Evolutionary conservation across 169 alveolate genomes (phyloP).

Genomic region (Neospora caninum): DNA sequence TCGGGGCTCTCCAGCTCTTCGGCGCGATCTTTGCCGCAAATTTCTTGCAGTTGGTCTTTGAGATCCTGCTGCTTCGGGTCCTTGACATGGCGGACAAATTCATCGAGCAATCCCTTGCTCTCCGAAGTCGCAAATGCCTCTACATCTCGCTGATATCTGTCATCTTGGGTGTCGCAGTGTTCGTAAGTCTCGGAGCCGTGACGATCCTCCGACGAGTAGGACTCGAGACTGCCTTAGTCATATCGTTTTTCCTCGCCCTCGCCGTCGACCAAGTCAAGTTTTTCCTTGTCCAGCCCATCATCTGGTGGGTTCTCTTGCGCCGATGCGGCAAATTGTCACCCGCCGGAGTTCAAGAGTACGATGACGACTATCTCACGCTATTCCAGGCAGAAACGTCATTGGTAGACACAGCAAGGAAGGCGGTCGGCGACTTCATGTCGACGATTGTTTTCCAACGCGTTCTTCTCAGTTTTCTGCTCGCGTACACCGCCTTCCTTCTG

Average conservation of each 20-base stretch:
- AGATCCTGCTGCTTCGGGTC: conserved; percentile 68
- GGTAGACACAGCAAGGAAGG: background rate
- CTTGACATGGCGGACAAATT: conserved; percentile 41
- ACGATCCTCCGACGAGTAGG: background rate
- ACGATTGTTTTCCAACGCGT: background rate
- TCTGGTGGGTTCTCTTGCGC: conserved; percentile 73
- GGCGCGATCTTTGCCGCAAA: conserved; percentile 67
- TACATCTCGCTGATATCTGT: background rate
- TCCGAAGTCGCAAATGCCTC: conserved; percentile 25
- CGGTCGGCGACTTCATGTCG: background rate
- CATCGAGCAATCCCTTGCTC: background rate
- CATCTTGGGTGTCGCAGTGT: background rate
- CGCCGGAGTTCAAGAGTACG: conserved; percentile 66
- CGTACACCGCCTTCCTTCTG: background rate
- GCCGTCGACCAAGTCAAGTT: background rate
- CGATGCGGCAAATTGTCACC: conserved; percentile 72
- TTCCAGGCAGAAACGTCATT: conserved; percentile 9
- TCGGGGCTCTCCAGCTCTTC: conserved; percentile 52
- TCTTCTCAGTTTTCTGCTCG: background rate
- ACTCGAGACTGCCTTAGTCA: background rate
- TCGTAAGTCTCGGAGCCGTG: background rate
- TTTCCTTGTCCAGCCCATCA: conserved; percentile 55
- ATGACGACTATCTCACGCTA: conserved; percentile 70
- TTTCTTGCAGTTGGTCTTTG: conserved; percentile 69
- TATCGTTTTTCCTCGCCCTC: background rate